Conservation (phyloP, 2,329 filamentous ascomycete species). For the Fusarium nurragi region DNA sequence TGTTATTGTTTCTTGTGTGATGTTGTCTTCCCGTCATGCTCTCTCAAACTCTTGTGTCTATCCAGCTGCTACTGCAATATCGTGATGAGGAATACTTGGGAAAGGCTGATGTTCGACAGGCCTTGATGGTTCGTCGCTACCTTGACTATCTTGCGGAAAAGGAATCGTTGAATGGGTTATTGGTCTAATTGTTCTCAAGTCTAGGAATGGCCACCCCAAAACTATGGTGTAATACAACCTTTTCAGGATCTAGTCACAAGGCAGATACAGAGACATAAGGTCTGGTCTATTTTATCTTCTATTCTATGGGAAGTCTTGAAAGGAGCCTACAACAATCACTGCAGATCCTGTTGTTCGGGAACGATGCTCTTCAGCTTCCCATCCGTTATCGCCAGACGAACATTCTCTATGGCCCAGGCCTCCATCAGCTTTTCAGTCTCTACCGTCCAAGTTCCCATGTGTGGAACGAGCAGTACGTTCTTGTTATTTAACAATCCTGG, state of each 20-base stretch:
- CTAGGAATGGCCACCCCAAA: too few relatives aligned
- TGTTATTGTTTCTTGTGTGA: constrained; percentile 2
- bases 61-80: neutral
- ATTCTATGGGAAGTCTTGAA: neutral
- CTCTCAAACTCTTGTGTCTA: neutral
- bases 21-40: neutral
- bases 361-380: constrained; percentile 74
- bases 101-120: too few relatives aligned
- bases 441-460: constrained; percentile 85
- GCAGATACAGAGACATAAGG: neutral
- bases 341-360: constrained; percentile 68
- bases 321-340: neutral
- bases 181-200: too few relatives aligned
- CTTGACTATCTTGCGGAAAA: too few relatives aligned
- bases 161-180: too few relatives aligned
- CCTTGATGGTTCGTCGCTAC: too few relatives aligned
- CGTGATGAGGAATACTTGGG: neutral
- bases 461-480: constrained; percentile 78
- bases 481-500: constrained; percentile 75
- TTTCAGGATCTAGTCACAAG: too few relatives aligned
- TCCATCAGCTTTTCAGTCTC: constrained; percentile 76
- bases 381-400: constrained; percentile 68
- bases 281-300: neutral
- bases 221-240: too few relatives aligned
- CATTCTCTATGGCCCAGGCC: constrained; percentile 77